phyloP scores from a whole-genome alignment of 2,329 filamentous ascomycete genomes.

The Neocucurbitaria cava region DNA sequence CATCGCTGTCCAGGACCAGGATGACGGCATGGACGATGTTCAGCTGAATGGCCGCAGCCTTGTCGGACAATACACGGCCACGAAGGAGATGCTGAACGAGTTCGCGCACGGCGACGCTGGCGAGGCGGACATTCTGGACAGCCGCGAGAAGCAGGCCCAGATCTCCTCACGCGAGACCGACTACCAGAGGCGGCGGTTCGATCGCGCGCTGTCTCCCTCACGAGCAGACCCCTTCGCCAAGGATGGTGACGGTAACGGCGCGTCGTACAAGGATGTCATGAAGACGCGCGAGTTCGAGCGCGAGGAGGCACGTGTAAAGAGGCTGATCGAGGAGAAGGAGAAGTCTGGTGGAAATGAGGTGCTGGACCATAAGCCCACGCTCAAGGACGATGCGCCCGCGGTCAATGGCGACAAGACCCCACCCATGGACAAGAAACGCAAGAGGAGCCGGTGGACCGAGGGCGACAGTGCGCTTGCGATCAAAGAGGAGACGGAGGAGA shows the following conservation, averaged over 20 bases:
- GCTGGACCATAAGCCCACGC: constrained; percentile 73
- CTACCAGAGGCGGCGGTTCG: constrained; percentile 94
- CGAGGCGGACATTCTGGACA: constrained; percentile 87
- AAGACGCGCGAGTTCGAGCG: constrained; percentile 86
- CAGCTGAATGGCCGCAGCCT: constrained; percentile 73
- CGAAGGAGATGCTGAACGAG: constrained; percentile 89
- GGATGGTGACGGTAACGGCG: constrained; percentile 74
- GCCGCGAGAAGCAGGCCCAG: constrained; percentile 85
- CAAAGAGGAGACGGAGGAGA: constrained; percentile 29
- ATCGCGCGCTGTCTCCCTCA: constrained; percentile 82
- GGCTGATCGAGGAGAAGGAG: constrained; percentile 79
- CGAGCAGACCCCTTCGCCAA: constrained; percentile 85
- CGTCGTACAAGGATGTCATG: constrained; percentile 91
- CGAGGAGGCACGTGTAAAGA: constrained; percentile 87
- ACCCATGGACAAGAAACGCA: constrained; percentile 65
- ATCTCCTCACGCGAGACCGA: constrained; percentile 95
- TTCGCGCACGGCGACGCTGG: constrained; percentile 89
- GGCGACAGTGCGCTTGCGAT: constrained; percentile 52
- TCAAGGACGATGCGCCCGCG: constrained; percentile 69
- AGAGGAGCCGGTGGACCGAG: constrained; percentile 97
- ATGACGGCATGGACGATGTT: constrained; percentile 77
- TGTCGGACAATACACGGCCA: constrained; percentile 95
- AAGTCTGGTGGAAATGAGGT: constrained; percentile 65
- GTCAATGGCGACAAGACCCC: constrained; percentile 74
- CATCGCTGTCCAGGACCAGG: constrained; percentile 78